Evolutionary conservation across 1,284 basidiomycete species (phyloP).

Genomic region (Rhodotorula mucilaginosa): DNA sequence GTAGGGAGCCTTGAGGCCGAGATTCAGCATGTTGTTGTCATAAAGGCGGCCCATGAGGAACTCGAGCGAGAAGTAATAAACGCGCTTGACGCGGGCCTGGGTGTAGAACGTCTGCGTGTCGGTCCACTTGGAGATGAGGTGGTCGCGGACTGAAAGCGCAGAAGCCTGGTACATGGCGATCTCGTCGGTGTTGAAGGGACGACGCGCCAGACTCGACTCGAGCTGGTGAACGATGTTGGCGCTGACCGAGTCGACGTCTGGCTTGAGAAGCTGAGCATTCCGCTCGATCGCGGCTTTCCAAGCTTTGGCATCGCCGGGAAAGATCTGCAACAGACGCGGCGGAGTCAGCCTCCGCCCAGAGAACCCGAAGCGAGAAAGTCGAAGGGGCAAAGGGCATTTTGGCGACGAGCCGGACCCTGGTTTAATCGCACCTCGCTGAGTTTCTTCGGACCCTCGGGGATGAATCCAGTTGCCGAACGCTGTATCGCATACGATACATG

Average conservation of each 20-base stretch:
- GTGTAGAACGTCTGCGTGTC: slow-evolving; percentile 39
- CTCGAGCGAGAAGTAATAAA: slow-evolving; percentile 81
- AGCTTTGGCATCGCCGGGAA: slow-evolving; percentile 37
- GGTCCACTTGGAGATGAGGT: slow-evolving; percentile 58
- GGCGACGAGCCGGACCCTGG: too few relatives aligned
- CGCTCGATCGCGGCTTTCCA: slow-evolving; percentile 40
- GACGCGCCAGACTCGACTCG: slow-evolving; percentile 80
- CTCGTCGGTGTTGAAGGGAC: slow-evolving; percentile 72
- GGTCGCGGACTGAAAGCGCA: slow-evolving; percentile 77
- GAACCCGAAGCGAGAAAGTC: too few relatives aligned
- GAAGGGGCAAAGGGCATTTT: background rate
- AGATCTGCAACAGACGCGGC: slow-evolving; percentile 20
- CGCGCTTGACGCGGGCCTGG: slow-evolving; percentile 56
- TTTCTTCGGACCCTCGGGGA: slow-evolving; percentile 34
- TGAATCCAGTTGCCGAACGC: slow-evolving; percentile 29
- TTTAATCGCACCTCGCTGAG: slow-evolving; percentile 22
- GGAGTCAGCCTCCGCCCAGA: background rate
- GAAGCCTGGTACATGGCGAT: slow-evolving; percentile 65
- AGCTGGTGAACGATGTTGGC: slow-evolving; percentile 66
- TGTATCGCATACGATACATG: background rate
- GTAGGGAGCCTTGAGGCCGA: slow-evolving; percentile 75
- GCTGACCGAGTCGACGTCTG: slow-evolving; percentile 15
- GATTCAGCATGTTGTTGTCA: slow-evolving; percentile 84
- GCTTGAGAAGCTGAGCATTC: slow-evolving; percentile 11
- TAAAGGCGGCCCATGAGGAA: slow-evolving; percentile 62